Base-by-base conservation (phyloP, 257 asterid genomes). In the Salvia splendens region DNA sequence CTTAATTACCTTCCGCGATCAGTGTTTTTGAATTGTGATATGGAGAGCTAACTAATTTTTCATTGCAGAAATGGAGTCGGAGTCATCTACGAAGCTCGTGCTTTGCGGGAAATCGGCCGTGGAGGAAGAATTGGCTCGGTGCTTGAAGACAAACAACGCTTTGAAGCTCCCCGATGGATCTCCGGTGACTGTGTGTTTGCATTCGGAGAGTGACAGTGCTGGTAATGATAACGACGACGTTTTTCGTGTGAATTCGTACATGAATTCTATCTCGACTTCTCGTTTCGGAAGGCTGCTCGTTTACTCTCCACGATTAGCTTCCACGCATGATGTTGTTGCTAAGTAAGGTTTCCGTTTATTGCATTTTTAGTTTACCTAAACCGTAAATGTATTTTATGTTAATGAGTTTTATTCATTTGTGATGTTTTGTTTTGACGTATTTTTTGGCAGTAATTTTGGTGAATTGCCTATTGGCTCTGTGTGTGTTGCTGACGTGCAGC, bases 401-500 rank as follows among this genome's bases (percentile, higher is more conserved):
- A 43, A 47, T 42, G 65, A 61, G 38, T 46, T 74, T 1, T 7
- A 12, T 24, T 32, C 3, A 8, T 49, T 30, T 67, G 54, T 61
- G 70, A 52, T 53, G 51, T 40, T 56, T 42, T 30, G 49, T n/a
- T 58, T 42, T 40, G 56, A 36, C 4, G 49, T 20, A 7, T 58
- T 49, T 70, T 24, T 28, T 60, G 70, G 71, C 85, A 94, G 97
- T 70, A 94, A 94, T 83, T 88, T 91, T 46, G 41, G 72, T 24
- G 95, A 84, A 76, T 72, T 94, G 66, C 96, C 97, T 32, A 43
- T 84, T 66, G 99, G 99, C 52, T 67, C 95, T n/a, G 96, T 75
- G 8, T 94, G 97, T 69, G 82, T 91, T 72, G 89, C 99, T 16
- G 96, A 94, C 69, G 78, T 86, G 77, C 99, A 94, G 82, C 64